Conservation (phyloP, 306 rosid genomes). For the Parietaria judaica region DNA sequence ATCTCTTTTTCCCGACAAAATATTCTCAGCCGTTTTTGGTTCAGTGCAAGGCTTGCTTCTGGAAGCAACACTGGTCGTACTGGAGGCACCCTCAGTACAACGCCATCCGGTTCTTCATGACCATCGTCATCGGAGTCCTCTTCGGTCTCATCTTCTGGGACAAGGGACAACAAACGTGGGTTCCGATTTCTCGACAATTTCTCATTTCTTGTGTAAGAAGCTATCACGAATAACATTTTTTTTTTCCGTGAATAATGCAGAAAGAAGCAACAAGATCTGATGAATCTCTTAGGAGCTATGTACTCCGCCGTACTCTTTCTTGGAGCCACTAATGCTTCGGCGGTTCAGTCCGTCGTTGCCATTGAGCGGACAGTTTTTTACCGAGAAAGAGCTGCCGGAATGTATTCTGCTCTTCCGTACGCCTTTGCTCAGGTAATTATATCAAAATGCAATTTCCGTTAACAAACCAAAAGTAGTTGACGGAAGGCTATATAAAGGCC, state of each 20-base stretch:
- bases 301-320: conserved; percentile 35
- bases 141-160: conserved; percentile 2
- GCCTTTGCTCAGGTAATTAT: conserved; percentile 36
- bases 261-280: conserved; percentile 27
- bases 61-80: background rate
- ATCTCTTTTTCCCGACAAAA: background rate
- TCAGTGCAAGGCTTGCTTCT: background rate
- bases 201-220: background rate
- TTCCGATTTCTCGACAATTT: background rate
- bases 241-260: conserved; percentile 7
- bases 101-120: background rate
- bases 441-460: no score
- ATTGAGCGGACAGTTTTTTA: conserved; percentile 35
- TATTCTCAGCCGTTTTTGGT: background rate
- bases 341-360: conserved; percentile 30
- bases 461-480: no score
- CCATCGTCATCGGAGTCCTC: background rate
- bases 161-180: conserved; percentile 1
- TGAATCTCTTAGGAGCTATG: conserved; percentile 38
- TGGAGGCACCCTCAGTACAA: conserved; percentile 1
- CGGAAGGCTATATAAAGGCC: no score
- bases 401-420: conserved; percentile 12
- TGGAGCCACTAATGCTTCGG: conserved; percentile 26
- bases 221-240: background rate
- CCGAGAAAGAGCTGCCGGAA: conserved; percentile 36